These are phyloP conservation scores for Epicoccum sorghinum DNA, from an alignment of 2,329 filamentous ascomycete genomes.

Conservation along the genomic window DNA sequence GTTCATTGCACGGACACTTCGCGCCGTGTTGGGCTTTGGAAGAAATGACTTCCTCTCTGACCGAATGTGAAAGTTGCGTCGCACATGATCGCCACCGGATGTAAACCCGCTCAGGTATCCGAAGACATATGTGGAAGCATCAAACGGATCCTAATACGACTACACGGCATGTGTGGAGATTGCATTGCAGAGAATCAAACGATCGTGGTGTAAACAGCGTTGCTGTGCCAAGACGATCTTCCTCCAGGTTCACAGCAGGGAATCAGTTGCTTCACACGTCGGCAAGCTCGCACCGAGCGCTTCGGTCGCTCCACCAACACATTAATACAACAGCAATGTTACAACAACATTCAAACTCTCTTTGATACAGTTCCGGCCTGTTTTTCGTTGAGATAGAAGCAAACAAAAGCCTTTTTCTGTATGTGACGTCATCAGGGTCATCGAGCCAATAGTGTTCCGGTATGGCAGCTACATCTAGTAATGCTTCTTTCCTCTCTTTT, in stretches of 20 bases:
- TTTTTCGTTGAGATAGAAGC: background rate
- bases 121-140: no score
- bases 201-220: constrained; percentile 17
- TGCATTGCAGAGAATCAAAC: constrained; percentile 2
- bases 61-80: constrained; percentile 43
- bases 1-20: constrained; percentile 30
- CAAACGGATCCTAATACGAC: no score
- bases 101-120: no score
- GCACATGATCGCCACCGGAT: constrained; percentile 28
- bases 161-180: no score
- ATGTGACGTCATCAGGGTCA: constrained; percentile 35
- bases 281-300: constrained; percentile 6
- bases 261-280: constrained; percentile 19
- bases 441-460: constrained; percentile 34
- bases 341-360: background rate
- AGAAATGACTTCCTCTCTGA: constrained; percentile 44
- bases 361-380: background rate
- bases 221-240: constrained; percentile 37
- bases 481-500: constrained; percentile 43
- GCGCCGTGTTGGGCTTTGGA: constrained; percentile 37
- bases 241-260: constrained; percentile 39
- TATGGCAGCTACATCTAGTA: constrained; percentile 34
- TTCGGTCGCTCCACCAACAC: constrained; percentile 16
- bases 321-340: background rate
- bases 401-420: background rate